Evolutionary conservation across 108 stramenopile species (phyloP).

Genomic region (Skeletonema potamos): DNA sequence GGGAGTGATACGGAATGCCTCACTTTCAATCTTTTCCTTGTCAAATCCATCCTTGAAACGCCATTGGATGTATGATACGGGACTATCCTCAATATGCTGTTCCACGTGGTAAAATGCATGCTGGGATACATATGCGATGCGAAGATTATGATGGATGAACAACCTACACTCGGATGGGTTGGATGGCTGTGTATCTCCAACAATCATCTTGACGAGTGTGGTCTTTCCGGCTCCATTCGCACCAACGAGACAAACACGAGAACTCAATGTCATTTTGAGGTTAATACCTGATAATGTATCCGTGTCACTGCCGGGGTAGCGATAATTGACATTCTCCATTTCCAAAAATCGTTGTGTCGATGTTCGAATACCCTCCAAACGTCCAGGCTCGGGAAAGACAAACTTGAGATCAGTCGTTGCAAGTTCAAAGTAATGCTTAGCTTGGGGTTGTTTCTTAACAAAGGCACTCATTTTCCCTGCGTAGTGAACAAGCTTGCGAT

Average conservation of each 20-base stretch:
- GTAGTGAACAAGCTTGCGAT: conserved; percentile 93
- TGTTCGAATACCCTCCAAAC: conserved; percentile 92
- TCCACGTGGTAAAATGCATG: conserved; percentile 96
- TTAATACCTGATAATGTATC: conserved; percentile 76
- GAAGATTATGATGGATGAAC: conserved; percentile 90
- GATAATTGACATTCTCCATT: conserved; percentile 87
- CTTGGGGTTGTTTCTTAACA: conserved; percentile 91
- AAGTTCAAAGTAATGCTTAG: conserved; percentile 95
- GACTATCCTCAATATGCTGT: conserved; percentile 88
- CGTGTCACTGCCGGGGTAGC: conserved; percentile 72
- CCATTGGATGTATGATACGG: conserved; percentile 96
- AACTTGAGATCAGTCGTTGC: conserved; percentile 87
- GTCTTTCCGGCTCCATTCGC: conserved; percentile 86
- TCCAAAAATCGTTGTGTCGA: conserved; percentile 96
- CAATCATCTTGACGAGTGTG: conserved; percentile 92
- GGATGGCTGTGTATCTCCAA: conserved; percentile 89
- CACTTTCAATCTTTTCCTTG: conserved; percentile 84
- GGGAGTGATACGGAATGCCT: conserved; percentile 84
- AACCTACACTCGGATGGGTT: conserved; percentile 74
- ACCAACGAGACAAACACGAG: conserved; percentile 86
- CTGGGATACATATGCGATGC: conserved; percentile 96
- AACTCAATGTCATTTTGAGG: conserved; percentile 89
- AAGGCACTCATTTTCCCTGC: conserved; percentile 88
- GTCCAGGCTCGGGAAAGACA: conserved; percentile 87
- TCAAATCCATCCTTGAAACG: conserved; percentile 93